Percentiles rank a stretch among this genome's conserved stretches.
Evolutionary conservation across 441 rosid species (phyloP).

Genomic region (Euphorbia celastroides): DNA sequence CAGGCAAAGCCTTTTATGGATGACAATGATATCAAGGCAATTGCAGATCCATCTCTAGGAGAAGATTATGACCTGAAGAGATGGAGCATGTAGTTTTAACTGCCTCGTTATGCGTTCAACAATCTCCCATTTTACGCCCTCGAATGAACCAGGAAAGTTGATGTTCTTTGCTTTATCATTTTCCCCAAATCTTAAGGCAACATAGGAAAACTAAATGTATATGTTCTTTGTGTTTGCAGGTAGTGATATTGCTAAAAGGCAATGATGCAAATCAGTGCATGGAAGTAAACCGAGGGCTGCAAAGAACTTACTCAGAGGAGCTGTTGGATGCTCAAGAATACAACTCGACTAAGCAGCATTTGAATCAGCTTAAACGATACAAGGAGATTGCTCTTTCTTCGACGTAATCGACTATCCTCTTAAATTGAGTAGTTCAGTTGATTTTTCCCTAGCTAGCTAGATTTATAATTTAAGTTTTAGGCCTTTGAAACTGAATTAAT

Average conservation of each 20-base stretch:
- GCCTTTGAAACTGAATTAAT: conserved; percentile 1
- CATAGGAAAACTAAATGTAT: too few species aligned
- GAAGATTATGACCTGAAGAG: too few species aligned
- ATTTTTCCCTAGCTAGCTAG: conserved; percentile 16
- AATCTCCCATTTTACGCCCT: too few species aligned
- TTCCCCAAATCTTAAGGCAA: too few species aligned
- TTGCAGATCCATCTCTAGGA: conserved; percentile 61
- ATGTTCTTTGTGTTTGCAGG: conserved; percentile 15
- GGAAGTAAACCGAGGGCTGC: conserved; percentile 14
- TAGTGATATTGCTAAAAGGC: too few species aligned
- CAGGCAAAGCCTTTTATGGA: conserved; percentile 84
- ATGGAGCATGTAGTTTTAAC: too few species aligned
- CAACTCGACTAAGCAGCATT: conserved; percentile 56
- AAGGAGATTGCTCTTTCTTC: conserved; percentile 50
- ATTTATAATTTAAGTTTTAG: background rate
- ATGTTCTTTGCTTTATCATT: too few species aligned
- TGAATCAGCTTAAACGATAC: conserved; percentile 48
- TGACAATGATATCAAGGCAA: conserved; percentile 37
- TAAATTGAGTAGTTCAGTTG: conserved; percentile 27
- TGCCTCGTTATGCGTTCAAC: background rate
- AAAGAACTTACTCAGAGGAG: too few species aligned
- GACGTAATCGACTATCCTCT: too few species aligned
- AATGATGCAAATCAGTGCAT: too few species aligned
- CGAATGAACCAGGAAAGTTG: too few species aligned
- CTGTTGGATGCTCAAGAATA: conserved; percentile 37